Conservation (phyloP, 2,329 filamentous ascomycete species). For the Neopestalotiopsis sp. region DNA sequence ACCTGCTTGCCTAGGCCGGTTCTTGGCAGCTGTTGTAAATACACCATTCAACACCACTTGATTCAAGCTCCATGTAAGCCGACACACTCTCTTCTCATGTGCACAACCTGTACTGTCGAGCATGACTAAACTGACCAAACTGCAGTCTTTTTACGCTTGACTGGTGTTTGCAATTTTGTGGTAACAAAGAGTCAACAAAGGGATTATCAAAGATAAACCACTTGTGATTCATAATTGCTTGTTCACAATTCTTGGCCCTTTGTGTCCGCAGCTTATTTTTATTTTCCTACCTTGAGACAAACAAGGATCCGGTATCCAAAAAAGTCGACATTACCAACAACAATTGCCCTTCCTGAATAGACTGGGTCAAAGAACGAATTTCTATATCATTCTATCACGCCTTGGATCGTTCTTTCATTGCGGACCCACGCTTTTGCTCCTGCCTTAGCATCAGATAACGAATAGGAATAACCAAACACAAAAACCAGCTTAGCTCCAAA, state of each 20-base stretch:
- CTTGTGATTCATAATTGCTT: neutral
- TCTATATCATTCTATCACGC: neutral
- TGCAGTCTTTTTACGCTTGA: neutral
- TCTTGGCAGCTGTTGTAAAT: neutral
- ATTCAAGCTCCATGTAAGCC: neutral
- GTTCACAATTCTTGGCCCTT: neutral
- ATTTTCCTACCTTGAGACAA: neutral
- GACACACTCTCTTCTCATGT: neutral
- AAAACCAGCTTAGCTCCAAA: neutral
- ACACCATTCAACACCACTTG: neutral
- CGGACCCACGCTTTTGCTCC: neutral
- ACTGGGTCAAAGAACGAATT: neutral
- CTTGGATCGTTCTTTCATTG: neutral
- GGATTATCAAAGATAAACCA: neutral
- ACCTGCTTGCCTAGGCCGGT: neutral
- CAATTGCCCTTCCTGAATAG: neutral
- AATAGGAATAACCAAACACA: neutral
- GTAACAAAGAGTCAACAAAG: neutral
- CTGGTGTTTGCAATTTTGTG: neutral
- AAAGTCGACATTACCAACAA: neutral
- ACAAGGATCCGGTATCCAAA: neutral
- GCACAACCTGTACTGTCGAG: neutral
- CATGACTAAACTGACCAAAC: neutral
- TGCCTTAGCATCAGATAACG: neutral
- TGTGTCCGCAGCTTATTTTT: neutral